Evolutionary conservation across 495 filamentous ascomycete species (phyloP).

Genomic region (Talaromyces thailandensis): DNA sequence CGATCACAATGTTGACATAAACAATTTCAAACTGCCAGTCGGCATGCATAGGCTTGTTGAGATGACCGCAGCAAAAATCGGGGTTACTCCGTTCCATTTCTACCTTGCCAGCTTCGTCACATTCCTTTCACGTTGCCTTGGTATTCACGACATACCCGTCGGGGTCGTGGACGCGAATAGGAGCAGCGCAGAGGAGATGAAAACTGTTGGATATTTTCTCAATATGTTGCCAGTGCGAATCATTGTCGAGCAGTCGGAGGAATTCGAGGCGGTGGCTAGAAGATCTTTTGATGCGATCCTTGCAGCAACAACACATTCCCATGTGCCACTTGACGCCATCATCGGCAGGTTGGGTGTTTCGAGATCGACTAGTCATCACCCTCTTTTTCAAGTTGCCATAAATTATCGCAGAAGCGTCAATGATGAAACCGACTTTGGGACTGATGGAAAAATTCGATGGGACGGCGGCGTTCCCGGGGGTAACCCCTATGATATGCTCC

Average conservation of each 20-base stretch:
- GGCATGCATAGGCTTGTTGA: background rate
- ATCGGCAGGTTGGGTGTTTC: conserved; percentile 13
- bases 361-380: conserved; percentile 11
- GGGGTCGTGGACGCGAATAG: background rate
- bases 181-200: background rate
- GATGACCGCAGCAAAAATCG: background rate
- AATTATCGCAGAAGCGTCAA: conserved; percentile 12
- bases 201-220: background rate
- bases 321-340: conserved; percentile 18
- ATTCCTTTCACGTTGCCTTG: conserved; percentile 12
- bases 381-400: conserved; percentile 21
- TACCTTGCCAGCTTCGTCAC: background rate
- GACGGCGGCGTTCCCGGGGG: background rate
- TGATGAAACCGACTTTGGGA: conserved; percentile 4
- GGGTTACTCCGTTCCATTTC: background rate
- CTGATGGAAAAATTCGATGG: background rate
- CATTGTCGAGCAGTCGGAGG: conserved; percentile 2
- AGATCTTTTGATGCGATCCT: conserved; percentile 7
- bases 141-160: conserved; percentile 14
- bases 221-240: conserved; percentile 5
- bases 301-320: conserved; percentile 13
- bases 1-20: conserved; percentile 7
- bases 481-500: background rate
- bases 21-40: conserved; percentile 6
- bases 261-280: conserved; percentile 9